Percentiles rank a stretch among this genome's conserved stretches.
phyloP scores from a whole-genome alignment of 495 filamentous ascomycete species.

The Penicillium malachiteum region DNA sequence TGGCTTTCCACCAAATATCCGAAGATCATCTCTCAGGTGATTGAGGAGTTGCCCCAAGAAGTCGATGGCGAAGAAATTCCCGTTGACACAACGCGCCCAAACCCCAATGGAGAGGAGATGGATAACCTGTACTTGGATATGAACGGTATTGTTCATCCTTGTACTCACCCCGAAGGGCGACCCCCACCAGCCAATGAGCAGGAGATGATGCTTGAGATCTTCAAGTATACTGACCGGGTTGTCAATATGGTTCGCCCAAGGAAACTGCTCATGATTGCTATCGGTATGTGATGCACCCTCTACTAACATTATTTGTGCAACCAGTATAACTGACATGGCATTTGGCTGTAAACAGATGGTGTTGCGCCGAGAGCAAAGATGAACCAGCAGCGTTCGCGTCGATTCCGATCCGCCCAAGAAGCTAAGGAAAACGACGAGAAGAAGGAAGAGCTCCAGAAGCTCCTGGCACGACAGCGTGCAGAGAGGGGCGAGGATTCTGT shows the following conservation, averaged over 20 bases:
- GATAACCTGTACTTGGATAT: slow-evolving; percentile 99
- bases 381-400: slow-evolving; percentile 92
- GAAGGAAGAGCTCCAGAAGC: slow-evolving; percentile 78
- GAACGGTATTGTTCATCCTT: slow-evolving; percentile 99
- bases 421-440: slow-evolving; percentile 92
- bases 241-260: slow-evolving; percentile 97
- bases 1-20: slow-evolving; percentile 96
- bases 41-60: slow-evolving; percentile 76
- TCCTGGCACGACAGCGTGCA: slow-evolving; percentile 69
- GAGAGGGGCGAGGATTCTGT: slow-evolving; percentile 55
- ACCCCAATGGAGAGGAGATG: slow-evolving; percentile 96
- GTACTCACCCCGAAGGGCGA: slow-evolving; percentile 93
- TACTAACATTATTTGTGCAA: neutral
- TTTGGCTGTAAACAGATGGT: slow-evolving; percentile 59
- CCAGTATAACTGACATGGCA: slow-evolving; percentile 2
- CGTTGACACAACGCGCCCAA: slow-evolving; percentile 76
- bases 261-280: slow-evolving; percentile 94
- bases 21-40: slow-evolving; percentile 89
- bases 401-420: slow-evolving; percentile 91
- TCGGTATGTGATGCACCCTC: slow-evolving; percentile 62
- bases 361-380: slow-evolving; percentile 94
- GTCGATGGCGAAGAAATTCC: slow-evolving; percentile 81
- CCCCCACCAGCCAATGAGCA: slow-evolving; percentile 90
- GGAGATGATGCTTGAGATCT: slow-evolving; percentile 99
- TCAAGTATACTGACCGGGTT: slow-evolving; percentile 95